Base-by-base conservation (phyloP, 768 basidiomycete genomes). In the Amanita brunnescens region DNA sequence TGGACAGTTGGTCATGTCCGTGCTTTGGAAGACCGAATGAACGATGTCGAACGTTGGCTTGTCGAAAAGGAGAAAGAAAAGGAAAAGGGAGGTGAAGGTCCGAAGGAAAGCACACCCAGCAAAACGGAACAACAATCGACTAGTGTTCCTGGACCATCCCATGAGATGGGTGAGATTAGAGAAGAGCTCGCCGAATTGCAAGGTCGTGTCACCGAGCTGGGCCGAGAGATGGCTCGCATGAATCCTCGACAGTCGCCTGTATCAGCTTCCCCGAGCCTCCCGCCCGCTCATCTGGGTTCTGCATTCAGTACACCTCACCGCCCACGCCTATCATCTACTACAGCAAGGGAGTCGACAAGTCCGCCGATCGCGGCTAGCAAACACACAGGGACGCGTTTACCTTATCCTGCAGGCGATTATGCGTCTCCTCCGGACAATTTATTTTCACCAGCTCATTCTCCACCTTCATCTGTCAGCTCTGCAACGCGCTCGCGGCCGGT, bases 1-100 rank as follows among this genome's bases (percentile, higher is more conserved):
- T 92, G 90, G 90, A 85, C 89, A 0, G 87, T 92, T 2, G 81
- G 87, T 5, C 90, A 92, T 58, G 88, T 91, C 2, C 81, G 90
- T 49, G 90, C 90, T 1, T 68, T 92, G n/a, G 90, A 92, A 57
- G 90, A 91, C 16, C 78, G 90, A 29, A 92, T 92, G 89, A 81
- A 83, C 54, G 90, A 92, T 51, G 90, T 92, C n/a, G 90, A 92
- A 62, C 75, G 82, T 40, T 92, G 87, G 87, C 71, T 91, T 7
- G 89, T 91, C 5, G 88, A 90, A 54, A 89, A 85, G 62, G 88
- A 91, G 67, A 81, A 74, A 61, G 88, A 91, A 67, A 81, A 74
- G 53, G 81, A 83, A 58, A 81, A 77, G 53, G 79, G 78, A 32
- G 56, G 61, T n/a, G 64, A 55, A 54, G 57, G 50, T 46, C 58